Conservation (phyloP, 2,329 filamentous ascomycete species). For the Capronia coronata region DNA sequence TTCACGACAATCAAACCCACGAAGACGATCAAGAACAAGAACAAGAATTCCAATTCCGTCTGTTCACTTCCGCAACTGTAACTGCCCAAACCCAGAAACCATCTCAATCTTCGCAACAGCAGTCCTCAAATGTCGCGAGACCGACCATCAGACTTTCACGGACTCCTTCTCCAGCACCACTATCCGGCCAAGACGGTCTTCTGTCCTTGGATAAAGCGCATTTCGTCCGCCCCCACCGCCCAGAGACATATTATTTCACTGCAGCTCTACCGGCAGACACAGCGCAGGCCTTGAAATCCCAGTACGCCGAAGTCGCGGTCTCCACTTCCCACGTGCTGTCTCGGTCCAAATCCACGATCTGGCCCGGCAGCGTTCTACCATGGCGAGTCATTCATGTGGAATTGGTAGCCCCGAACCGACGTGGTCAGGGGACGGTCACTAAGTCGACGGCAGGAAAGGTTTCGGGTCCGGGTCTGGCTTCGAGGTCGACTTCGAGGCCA, state of each 20-base stretch:
- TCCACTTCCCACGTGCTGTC: conserved; percentile 14
- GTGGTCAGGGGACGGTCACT: background rate
- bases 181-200: background rate
- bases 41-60: conserved; percentile 23
- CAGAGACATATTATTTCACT: conserved; percentile 24
- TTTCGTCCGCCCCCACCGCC: conserved; percentile 14
- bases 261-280: conserved; percentile 10
- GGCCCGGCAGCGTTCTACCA: conserved; percentile 23
- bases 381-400: conserved; percentile 22
- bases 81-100: background rate
- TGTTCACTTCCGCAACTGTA: conserved; percentile 13
- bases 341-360: conserved; percentile 8
- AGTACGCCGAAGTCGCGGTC: conserved; percentile 18
- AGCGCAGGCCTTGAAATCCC: conserved; percentile 1
- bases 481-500: background rate
- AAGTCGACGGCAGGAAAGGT: too few species aligned
- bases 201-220: conserved; percentile 11
- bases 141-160: conserved; percentile 18
- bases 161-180: conserved; percentile 12
- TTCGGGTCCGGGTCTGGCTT: too few species aligned
- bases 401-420: background rate
- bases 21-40: conserved; percentile 12
- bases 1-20: background rate
- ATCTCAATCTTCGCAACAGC: background rate
- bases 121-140: background rate